These are phyloP conservation scores for Monilinia fructigena DNA, from an alignment of 2,329 filamentous ascomycete species.

Conservation along the genomic window DNA sequence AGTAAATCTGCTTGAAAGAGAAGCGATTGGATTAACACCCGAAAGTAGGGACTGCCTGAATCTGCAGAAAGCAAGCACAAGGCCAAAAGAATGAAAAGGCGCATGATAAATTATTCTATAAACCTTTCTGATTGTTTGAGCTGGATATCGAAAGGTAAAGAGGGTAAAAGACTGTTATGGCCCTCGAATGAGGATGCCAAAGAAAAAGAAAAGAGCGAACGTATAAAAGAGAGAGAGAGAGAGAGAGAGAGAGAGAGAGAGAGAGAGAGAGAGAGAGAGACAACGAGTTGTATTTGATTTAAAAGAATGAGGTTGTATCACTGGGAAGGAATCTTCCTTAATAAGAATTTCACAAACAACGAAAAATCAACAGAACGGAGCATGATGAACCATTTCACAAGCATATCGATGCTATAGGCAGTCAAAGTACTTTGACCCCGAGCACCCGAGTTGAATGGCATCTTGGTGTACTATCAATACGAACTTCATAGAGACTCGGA, in stretches of 20 bases:
- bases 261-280: too few relatives aligned
- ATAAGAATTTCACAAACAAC: background rate
- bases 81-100: constrained; percentile 16
- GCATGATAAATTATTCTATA: background rate
- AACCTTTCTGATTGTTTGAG: background rate
- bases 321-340: constrained; percentile 11
- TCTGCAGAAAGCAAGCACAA: constrained; percentile 8
- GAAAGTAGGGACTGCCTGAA: constrained; percentile 1
- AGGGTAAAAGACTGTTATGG: background rate
- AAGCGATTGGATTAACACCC: constrained; percentile 5
- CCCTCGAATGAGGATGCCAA: constrained; percentile 12
- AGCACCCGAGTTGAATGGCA: background rate
- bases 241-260: too few relatives aligned
- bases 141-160: background rate
- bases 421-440: constrained; percentile 3
- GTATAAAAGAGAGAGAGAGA: background rate
- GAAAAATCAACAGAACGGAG: constrained; percentile 1
- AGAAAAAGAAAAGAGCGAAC: background rate
- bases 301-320: constrained; percentile 5
- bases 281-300: background rate
- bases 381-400: background rate
- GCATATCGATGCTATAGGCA: background rate
- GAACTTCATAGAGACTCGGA: background rate
- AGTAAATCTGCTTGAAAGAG: constrained; percentile 10
- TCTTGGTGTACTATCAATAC: background rate